Conservation (phyloP, 129 eudicot genomes). For the Lonicera japonica region DNA sequence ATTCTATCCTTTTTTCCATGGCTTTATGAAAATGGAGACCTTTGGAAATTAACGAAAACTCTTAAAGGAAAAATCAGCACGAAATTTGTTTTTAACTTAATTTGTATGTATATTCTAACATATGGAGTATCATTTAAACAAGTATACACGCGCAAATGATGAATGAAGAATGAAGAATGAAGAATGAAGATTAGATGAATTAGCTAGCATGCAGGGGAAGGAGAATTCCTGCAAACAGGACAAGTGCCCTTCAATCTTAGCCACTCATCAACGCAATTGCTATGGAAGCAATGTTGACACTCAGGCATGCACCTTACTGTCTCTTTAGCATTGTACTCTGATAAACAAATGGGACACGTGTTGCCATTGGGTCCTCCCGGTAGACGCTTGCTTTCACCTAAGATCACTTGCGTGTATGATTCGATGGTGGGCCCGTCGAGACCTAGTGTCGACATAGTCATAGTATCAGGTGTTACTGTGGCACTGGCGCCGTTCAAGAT, state of each 20-base stretch:
- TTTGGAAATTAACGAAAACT: too few species aligned
- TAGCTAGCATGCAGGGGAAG: conserved; percentile 52
- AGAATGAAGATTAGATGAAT: conserved; percentile 9
- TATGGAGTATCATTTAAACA: too few species aligned
- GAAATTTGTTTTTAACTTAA: too few species aligned
- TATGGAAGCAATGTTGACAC: conserved; percentile 78
- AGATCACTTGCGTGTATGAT: conserved; percentile 53
- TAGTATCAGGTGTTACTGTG: conserved; percentile 25
- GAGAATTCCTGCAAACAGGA: conserved; percentile 66
- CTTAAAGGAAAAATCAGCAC: too few species aligned
- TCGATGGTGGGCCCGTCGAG: conserved; percentile 63
- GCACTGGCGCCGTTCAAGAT: background rate
- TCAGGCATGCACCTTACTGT: conserved; percentile 54
- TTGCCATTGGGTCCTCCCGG: conserved; percentile 67
- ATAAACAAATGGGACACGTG: conserved; percentile 62
- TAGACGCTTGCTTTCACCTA: conserved; percentile 65
- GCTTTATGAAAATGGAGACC: too few species aligned
- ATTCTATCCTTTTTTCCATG: too few species aligned
- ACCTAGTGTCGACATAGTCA: conserved; percentile 16
- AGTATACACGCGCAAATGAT: background rate
- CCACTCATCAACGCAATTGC: conserved; percentile 77
- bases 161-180: conserved; percentile 1
- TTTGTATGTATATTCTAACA: too few species aligned
- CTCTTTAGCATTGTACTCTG: conserved; percentile 52
- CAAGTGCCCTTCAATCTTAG: conserved; percentile 53